Evolutionary conservation across 768 basidiomycete species (phyloP), one percentile per base, ranked within the genome.

Genomic region (Tulasnella sp.): DNA sequence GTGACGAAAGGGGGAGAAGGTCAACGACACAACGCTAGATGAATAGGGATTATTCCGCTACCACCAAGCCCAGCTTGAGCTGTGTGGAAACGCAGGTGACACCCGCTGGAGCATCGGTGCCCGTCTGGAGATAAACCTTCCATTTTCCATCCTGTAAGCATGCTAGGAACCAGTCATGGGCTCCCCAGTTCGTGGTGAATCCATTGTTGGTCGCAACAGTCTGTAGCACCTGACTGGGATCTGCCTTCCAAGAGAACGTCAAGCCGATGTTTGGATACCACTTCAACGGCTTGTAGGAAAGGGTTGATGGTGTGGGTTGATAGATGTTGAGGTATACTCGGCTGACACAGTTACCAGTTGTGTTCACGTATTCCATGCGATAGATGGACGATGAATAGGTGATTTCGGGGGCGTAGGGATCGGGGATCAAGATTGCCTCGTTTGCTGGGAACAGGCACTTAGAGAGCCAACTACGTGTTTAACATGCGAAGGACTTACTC

Each of bases 281-380:
- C 40, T 37, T 35, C 35, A 70, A 16, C 35, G 18, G 70, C 70
- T 70, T 70, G 70, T 70, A 70, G 16, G 70, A 70, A 37, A 70
- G 23, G 70, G 70, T 42, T 5, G 51, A 51, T 18, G 70, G 70
- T 18, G 32, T 35, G 10, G 32, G 7, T 42, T 70, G 35, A 42
- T 70, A 42, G 70, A 70, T 70, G 29, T 70, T 70, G 70, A 70
- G 40, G 70, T 70, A 70, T 35, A 70, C 70, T 70, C 40, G 70
- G 70, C 35, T 42, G 16, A 37, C 35, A 26, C 70, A 70, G 70
- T 35, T 70, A 23, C 51, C 51, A 20, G 40, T 42, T 35, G 70
- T 42, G n/a, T 26, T 26, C 35, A 70, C 40, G 70, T 70, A 70
- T 70, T 70, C 70, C 35, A 70, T 35, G 70, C 70, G 70, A 42